A percentile compares a stretch with the other conserved stretches of the same genome.
These are phyloP conservation scores for Glycine latifolia DNA, from an alignment of 306 rosid genomes.

Conservation along the genomic window DNA sequence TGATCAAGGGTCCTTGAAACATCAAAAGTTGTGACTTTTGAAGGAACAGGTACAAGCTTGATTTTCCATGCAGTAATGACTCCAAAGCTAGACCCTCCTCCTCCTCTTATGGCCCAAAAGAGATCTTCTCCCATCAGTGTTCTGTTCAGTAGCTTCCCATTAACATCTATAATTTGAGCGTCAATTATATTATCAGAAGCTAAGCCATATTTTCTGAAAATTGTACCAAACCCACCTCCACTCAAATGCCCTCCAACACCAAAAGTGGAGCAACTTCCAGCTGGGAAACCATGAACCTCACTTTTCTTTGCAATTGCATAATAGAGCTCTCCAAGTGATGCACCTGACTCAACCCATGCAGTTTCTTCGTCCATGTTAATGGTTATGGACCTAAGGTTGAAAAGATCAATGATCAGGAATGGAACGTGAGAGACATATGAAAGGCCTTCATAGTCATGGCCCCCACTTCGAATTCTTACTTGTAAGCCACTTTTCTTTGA, in stretches of 20 bases:
- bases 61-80: slow-evolving; percentile 45
- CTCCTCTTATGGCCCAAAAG: slow-evolving; percentile 53
- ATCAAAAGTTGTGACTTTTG: slow-evolving; percentile 31
- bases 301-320: slow-evolving; percentile 36
- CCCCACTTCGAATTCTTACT: slow-evolving; percentile 45
- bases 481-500: slow-evolving; percentile 15
- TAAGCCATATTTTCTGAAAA: slow-evolving; percentile 45
- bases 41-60: slow-evolving; percentile 43
- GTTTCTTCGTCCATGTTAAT: slow-evolving; percentile 34
- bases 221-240: slow-evolving; percentile 50
- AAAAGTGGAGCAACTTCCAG: slow-evolving; percentile 36
- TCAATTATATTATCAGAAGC: slow-evolving; percentile 46
- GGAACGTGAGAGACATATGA: slow-evolving; percentile 43
- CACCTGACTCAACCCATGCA: slow-evolving; percentile 54
- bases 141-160: slow-evolving; percentile 44
- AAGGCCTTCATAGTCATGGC: slow-evolving; percentile 50
- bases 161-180: slow-evolving; percentile 36
- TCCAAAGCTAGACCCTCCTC: slow-evolving; percentile 51
- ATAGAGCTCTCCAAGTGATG: slow-evolving; percentile 49
- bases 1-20: slow-evolving; percentile 36
- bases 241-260: slow-evolving; percentile 54
- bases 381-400: slow-evolving; percentile 35
- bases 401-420: slow-evolving; percentile 40
- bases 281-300: slow-evolving; percentile 47
- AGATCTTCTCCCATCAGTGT: slow-evolving; percentile 50